These are phyloP conservation scores for Tricholoma sp. DNA, from an alignment of 768 basidiomycete species.

Conservation along the genomic window DNA sequence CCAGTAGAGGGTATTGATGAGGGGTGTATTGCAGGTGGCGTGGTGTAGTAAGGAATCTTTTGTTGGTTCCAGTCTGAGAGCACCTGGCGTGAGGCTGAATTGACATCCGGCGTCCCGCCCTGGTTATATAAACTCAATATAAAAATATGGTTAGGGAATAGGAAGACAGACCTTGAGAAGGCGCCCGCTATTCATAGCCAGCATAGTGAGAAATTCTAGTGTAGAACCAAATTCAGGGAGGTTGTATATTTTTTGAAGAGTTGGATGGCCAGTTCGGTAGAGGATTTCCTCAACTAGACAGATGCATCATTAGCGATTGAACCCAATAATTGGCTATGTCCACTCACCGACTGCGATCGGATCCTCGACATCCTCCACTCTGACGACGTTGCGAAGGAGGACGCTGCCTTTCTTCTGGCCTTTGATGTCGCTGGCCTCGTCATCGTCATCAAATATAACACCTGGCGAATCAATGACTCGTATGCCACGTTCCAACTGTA, in stretches of 20 bases:
- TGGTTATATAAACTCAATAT: slow-evolving; percentile 19
- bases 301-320: neutral
- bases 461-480: slow-evolving; percentile 94
- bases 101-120: slow-evolving; percentile 90
- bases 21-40: slow-evolving; percentile 74
- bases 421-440: slow-evolving; percentile 37
- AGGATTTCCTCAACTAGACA: slow-evolving; percentile 82
- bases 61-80: slow-evolving; percentile 94
- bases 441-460: slow-evolving; percentile 90
- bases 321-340: neutral
- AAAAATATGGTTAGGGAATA: neutral
- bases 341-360: slow-evolving; percentile 80
- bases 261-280: slow-evolving; percentile 58
- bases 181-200: slow-evolving; percentile 78
- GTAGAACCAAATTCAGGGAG: slow-evolving; percentile 70
- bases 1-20: slow-evolving; percentile 61
- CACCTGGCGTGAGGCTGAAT: slow-evolving; percentile 75
- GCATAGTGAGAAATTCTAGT: slow-evolving; percentile 85
- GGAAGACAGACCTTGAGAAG: slow-evolving; percentile 62
- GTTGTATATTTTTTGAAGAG: slow-evolving; percentile 81
- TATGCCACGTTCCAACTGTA: slow-evolving; percentile 90
- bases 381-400: slow-evolving; percentile 83
- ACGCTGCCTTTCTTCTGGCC: slow-evolving; percentile 54
- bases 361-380: slow-evolving; percentile 88
- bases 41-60: slow-evolving; percentile 87